Evolutionary conservation across 2,329 filamentous ascomycete species (phyloP).

Genomic region (Aureobasidium sp.): DNA sequence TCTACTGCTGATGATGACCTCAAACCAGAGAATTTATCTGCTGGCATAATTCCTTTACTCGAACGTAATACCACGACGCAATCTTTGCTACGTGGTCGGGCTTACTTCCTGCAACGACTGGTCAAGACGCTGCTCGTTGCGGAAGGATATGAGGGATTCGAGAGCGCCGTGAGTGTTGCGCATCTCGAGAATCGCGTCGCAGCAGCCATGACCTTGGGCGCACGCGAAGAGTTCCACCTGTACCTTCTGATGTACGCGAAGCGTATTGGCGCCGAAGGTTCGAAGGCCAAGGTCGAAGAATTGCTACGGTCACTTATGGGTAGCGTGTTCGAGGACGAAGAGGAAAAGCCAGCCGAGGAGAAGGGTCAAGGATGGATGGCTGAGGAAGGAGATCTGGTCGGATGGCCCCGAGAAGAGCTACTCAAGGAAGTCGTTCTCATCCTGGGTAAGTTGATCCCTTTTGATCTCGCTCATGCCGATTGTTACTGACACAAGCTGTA

Average conservation of each 20-base stretch:
- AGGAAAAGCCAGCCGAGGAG: constrained; percentile 38
- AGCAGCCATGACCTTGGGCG: constrained; percentile 74
- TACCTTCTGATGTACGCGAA: constrained; percentile 99
- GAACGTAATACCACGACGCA: constrained; percentile 94
- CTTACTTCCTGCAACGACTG: constrained; percentile 83
- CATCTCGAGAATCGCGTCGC: constrained; percentile 94
- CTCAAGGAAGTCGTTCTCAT: constrained; percentile 88
- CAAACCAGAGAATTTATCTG: constrained; percentile 61
- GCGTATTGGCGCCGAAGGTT: constrained; percentile 81
- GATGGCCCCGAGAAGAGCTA: constrained; percentile 82
- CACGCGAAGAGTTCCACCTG: constrained; percentile 85
- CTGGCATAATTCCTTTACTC: constrained; percentile 85
- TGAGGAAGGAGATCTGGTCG: constrained; percentile 68
- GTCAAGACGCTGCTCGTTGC: constrained; percentile 82
- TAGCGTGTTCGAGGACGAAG: constrained; percentile 56
- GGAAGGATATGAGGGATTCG: constrained; percentile 87
- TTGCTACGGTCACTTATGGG: constrained; percentile 75
- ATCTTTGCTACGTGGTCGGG: constrained; percentile 81
- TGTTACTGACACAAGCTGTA: constrained; percentile 31
- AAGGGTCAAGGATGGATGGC: constrained; percentile 54
- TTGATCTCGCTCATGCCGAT: background rate
- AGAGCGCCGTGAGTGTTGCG: constrained; percentile 83
- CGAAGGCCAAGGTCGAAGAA: constrained; percentile 86
- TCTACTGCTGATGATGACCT: constrained; percentile 39
- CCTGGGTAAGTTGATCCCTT: constrained; percentile 59